Conservation (phyloP, 176 grass and related monocot genomes). For the Triticum turgidum region DNA sequence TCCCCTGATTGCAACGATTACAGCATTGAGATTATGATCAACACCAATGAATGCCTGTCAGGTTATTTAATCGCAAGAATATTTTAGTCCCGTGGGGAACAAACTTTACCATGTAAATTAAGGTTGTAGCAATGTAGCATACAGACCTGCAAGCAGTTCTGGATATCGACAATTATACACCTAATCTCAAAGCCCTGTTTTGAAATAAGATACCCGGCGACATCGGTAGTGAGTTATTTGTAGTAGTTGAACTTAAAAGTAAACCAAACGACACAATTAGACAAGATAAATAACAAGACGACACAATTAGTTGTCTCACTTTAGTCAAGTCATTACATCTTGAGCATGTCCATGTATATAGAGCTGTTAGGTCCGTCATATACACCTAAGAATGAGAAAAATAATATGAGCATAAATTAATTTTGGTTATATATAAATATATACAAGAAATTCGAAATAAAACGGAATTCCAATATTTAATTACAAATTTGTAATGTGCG, state of each 20-base stretch:
- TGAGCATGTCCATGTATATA: slow-evolving; percentile 79
- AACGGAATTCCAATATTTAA: not conserved
- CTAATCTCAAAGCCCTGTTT: slow-evolving; percentile 82
- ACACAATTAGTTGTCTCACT: slow-evolving; percentile 41
- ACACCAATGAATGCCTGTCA: slow-evolving; percentile 59
- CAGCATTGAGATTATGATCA: slow-evolving; percentile 68
- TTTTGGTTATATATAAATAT: not conserved
- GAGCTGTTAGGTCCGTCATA: slow-evolving; percentile 64
- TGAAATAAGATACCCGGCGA: too few relatives aligned
- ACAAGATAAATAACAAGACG: too few relatives aligned
- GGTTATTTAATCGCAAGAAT: slow-evolving; percentile 7
- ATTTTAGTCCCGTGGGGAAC: slow-evolving; percentile 21
- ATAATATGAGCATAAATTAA: not conserved
- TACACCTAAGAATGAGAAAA: slow-evolving; percentile 43
- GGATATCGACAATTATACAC: slow-evolving; percentile 80
- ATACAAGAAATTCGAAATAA: not conserved
- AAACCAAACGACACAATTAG: slow-evolving; percentile 1
- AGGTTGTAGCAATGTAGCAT: slow-evolving; percentile 22
- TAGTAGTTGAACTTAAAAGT: not conserved
- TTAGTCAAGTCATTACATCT: slow-evolving; percentile 81
- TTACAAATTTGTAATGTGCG: not conserved
- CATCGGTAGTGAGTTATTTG: not conserved
- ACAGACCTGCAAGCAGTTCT: slow-evolving; percentile 86
- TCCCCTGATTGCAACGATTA: slow-evolving; percentile 85
- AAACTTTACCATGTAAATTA: not conserved